phyloP scores from a whole-genome alignment of 192 early-diverging fungal species.

The Entophlyctis luteolus region DNA sequence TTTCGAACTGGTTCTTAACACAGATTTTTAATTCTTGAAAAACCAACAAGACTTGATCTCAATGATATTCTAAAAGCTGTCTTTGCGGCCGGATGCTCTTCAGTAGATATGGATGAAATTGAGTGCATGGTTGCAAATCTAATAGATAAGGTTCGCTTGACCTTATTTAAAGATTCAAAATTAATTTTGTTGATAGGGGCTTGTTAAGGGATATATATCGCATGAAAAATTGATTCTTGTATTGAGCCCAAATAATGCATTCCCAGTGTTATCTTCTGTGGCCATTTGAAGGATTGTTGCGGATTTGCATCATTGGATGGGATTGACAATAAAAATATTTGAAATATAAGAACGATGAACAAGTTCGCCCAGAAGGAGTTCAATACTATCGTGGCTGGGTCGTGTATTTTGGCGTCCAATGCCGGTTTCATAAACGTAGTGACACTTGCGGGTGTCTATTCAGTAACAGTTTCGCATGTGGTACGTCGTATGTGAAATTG shows the following conservation, averaged over 20 bases:
- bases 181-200: slow-evolving; percentile 5
- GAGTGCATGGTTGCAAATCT: slow-evolving; percentile 85
- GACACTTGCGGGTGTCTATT: slow-evolving; percentile 48
- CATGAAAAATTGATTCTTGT: slow-evolving; percentile 20
- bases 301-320: too few relatives aligned
- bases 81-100: slow-evolving; percentile 47
- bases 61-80: slow-evolving; percentile 62
- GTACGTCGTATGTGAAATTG: background rate
- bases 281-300: too few relatives aligned
- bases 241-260: slow-evolving; percentile 21
- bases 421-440: slow-evolving; percentile 61
- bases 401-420: slow-evolving; percentile 44
- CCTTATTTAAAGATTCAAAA: background rate
- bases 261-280: slow-evolving; percentile 12
- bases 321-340: too few relatives aligned
- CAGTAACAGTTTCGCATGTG: slow-evolving; percentile 18
- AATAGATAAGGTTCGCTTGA: slow-evolving; percentile 68
- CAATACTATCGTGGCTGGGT: slow-evolving; percentile 49
- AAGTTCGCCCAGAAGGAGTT: slow-evolving; percentile 48
- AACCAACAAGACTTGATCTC: slow-evolving; percentile 58
- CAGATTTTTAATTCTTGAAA: slow-evolving; percentile 52
- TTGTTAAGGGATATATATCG: slow-evolving; percentile 29
- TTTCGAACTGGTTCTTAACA: background rate
- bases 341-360: too few relatives aligned
- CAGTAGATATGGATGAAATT: slow-evolving; percentile 65